A percentile compares a stretch with the other conserved stretches of the same genome.
These are phyloP conservation scores for Helotiales sp. DNA, from an alignment of 2,329 filamentous ascomycete species.

Conservation along the genomic window DNA sequence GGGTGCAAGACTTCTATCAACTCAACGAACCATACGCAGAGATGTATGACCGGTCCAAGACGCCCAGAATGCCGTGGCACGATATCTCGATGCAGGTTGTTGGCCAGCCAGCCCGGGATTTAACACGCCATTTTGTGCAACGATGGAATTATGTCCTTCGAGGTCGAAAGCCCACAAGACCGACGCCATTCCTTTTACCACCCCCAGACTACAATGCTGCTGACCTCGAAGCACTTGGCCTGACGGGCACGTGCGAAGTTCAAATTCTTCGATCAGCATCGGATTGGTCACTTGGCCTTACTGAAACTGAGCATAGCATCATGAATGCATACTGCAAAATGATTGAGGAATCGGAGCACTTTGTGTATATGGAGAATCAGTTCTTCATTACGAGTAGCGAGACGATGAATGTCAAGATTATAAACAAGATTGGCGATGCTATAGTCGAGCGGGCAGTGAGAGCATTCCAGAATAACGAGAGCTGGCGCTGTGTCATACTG, in stretches of 20 bases:
- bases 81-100: constrained; percentile 98
- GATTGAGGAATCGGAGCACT: constrained; percentile 94
- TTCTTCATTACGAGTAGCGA: constrained; percentile 96
- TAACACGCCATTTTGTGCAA: constrained; percentile 95
- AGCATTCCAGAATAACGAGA: constrained; percentile 78
- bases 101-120: constrained; percentile 88
- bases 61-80: constrained; percentile 97
- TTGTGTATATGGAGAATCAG: constrained; percentile 98
- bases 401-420: constrained; percentile 81
- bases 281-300: constrained; percentile 89
- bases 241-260: constrained; percentile 93
- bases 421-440: constrained; percentile 92
- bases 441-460: constrained; percentile 88
- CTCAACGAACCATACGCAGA: constrained; percentile 95
- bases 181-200: constrained; percentile 88
- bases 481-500: constrained; percentile 86
- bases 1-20: constrained; percentile 92
- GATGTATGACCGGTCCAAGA: constrained; percentile 91
- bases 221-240: constrained; percentile 82
- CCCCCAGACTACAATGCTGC: constrained; percentile 87
- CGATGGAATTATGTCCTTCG: constrained; percentile 96
- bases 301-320: constrained; percentile 88
- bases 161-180: constrained; percentile 88
- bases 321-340: constrained; percentile 93
- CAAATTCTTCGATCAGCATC: constrained; percentile 91